Percentiles rank a stretch among this genome's conserved stretches.
phyloP scores from a whole-genome alignment of 495 filamentous ascomycete genomes.

The Hyaloscypha hepaticicola region DNA sequence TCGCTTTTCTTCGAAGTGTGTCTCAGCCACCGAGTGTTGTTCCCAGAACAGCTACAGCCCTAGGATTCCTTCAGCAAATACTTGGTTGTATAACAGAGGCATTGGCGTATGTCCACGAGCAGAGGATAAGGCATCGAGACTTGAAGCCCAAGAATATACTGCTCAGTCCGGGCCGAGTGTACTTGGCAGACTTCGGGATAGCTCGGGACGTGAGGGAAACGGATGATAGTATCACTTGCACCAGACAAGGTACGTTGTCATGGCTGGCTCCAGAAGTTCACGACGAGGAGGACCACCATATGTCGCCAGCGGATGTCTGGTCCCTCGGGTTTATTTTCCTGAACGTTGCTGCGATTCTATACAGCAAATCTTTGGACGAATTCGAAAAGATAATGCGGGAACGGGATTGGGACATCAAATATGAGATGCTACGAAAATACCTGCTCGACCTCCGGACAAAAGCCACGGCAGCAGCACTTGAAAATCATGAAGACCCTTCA shows the following conservation, averaged over 20 bases:
- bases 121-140: conserved; percentile 39
- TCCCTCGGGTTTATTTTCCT: conserved; percentile 44
- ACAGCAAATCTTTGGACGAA: conserved; percentile 38
- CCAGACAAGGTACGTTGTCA: conserved; percentile 19
- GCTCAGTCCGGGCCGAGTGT: conserved; percentile 34
- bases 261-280: conserved; percentile 37
- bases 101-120: conserved; percentile 39
- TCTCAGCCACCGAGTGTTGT: not conserved
- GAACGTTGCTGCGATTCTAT: conserved; percentile 44
- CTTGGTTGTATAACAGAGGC: conserved; percentile 42
- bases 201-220: conserved; percentile 34
- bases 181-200: conserved; percentile 44
- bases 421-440: conserved; percentile 30
- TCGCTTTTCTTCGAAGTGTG: conserved; percentile 3
- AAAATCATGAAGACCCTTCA: conserved; percentile 34
- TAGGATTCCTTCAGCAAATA: conserved; percentile 42
- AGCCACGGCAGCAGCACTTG: conserved; percentile 27
- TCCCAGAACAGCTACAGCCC: conserved; percentile 37
- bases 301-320: conserved; percentile 40
- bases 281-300: conserved; percentile 29
- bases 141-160: conserved; percentile 48
- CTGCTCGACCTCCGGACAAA: conserved; percentile 34
- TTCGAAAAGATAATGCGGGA: conserved; percentile 38
- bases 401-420: conserved; percentile 30
- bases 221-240: conserved; percentile 30